Percentiles rank a stretch among this genome's conserved stretches.
These are phyloP conservation scores for Pelargonium exstipulatum DNA, from an alignment of 441 rosid genomes.

Conservation along the genomic window DNA sequence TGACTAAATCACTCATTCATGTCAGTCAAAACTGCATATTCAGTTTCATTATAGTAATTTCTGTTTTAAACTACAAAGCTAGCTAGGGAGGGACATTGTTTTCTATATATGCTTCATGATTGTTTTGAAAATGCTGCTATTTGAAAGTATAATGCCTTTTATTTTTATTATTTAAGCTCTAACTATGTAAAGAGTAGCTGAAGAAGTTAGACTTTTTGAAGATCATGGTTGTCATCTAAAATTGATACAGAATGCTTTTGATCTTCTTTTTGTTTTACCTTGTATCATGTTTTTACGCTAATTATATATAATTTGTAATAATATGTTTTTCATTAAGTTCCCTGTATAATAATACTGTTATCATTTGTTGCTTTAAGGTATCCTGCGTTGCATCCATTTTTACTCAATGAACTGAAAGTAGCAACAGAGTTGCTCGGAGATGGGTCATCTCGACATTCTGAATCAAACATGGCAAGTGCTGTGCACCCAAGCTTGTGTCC, in stretches of 20 bases:
- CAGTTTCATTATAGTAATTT: background rate
- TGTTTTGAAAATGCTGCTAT: background rate
- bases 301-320: background rate
- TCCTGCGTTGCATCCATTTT: conserved; percentile 77
- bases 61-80: background rate
- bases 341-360: background rate
- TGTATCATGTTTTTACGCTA: background rate
- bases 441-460: conserved; percentile 44
- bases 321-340: conserved; percentile 9
- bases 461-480: conserved; percentile 55
- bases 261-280: background rate
- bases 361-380: conserved; percentile 47
- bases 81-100: background rate
- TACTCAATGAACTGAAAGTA: conserved; percentile 63
- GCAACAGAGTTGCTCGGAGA: conserved; percentile 63
- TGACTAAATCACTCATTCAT: background rate
- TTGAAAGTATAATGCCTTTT: no score
- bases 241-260: background rate
- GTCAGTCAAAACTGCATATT: background rate
- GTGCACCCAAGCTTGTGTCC: conserved; percentile 99
- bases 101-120: background rate
- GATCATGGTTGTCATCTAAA: background rate
- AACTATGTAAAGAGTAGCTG: background rate
- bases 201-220: background rate
- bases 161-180: no score